Evolutionary conservation across 2,329 filamentous ascomycete species (phyloP).

Genomic region (Alternaria rosae): DNA sequence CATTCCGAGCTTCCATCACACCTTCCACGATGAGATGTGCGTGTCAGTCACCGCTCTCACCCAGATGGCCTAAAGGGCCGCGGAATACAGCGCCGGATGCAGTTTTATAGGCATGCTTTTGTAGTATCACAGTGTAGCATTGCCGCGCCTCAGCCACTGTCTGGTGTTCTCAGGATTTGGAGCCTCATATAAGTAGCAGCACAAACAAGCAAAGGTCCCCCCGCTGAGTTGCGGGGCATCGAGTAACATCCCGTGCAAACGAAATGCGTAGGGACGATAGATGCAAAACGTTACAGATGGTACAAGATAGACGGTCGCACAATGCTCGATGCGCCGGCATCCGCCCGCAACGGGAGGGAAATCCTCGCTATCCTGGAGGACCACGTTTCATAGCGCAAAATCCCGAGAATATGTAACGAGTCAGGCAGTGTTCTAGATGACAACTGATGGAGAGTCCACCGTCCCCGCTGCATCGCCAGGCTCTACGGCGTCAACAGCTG

Average conservation of each 20-base stretch:
- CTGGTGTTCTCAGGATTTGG: not conserved
- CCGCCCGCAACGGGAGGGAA: constrained; percentile 21
- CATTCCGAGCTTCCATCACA: constrained; percentile 29
- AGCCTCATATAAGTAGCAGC: not conserved
- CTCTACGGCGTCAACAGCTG: constrained; percentile 4
- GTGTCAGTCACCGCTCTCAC: constrained; percentile 25
- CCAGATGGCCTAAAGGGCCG: not conserved
- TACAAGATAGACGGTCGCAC: constrained; percentile 21
- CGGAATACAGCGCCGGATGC: constrained; percentile 1
- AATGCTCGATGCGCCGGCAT: constrained; percentile 21
- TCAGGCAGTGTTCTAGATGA: constrained; percentile 35
- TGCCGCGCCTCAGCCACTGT: not conserved
- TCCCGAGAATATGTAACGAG: constrained; percentile 24
- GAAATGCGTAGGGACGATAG: not conserved
- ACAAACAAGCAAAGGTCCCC: not conserved
- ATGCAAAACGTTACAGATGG: constrained; percentile 17
- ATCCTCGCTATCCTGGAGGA: constrained; percentile 17
- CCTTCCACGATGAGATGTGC: constrained; percentile 20
- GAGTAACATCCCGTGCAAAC: constrained; percentile 5
- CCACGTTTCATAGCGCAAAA: constrained; percentile 24
- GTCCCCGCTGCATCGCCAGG: constrained; percentile 20
- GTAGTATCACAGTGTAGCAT: not conserved
- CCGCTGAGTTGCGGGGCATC: constrained; percentile 1
- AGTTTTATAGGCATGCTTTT: constrained; percentile 1
- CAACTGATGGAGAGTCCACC: constrained; percentile 14